Percentiles rank a stretch among this genome's conserved stretches.
These are phyloP conservation scores for Buddleja alternifolia DNA, from an alignment of 257 asterid species.

Conservation along the genomic window DNA sequence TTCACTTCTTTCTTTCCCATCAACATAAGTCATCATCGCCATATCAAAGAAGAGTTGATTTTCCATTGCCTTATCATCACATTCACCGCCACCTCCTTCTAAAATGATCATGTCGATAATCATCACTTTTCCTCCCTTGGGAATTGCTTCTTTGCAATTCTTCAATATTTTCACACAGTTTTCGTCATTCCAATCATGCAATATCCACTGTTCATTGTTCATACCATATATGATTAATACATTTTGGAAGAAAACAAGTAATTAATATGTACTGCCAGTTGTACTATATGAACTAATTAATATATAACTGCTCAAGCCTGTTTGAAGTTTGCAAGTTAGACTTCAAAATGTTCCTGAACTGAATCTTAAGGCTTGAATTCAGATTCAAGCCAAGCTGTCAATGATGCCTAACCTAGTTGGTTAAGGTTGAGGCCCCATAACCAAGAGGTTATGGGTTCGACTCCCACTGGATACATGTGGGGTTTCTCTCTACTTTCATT, in stretches of 20 bases:
- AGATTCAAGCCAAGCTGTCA: too few relatives aligned
- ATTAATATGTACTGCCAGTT: too few relatives aligned
- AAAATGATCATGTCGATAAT: slow-evolving; percentile 34
- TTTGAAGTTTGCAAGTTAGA: too few relatives aligned
- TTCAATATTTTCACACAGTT: slow-evolving; percentile 31
- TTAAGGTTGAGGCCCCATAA: too few relatives aligned
- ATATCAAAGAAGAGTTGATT: slow-evolving; percentile 30
- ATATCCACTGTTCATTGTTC: slow-evolving; percentile 27
- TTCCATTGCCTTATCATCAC: neutral
- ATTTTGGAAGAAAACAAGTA: neutral
- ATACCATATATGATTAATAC: neutral
- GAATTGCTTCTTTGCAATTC: slow-evolving; percentile 35
- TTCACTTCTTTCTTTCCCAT: slow-evolving; percentile 44
- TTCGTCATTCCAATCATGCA: slow-evolving; percentile 40
- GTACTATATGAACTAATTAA: too few relatives aligned
- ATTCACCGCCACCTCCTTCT: slow-evolving; percentile 15
- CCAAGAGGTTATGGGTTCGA: too few relatives aligned
- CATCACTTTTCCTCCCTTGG: slow-evolving; percentile 30
- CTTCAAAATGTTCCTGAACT: too few relatives aligned
- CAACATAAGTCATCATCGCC: slow-evolving; percentile 29
- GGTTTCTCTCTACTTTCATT: too few relatives aligned
- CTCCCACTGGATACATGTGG: too few relatives aligned
- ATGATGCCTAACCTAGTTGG: too few relatives aligned
- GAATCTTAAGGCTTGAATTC: too few relatives aligned
- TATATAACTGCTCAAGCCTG: too few relatives aligned